phyloP scores from a whole-genome alignment of 2,329 filamentous ascomycete species.

The Orbilia oligospora region DNA sequence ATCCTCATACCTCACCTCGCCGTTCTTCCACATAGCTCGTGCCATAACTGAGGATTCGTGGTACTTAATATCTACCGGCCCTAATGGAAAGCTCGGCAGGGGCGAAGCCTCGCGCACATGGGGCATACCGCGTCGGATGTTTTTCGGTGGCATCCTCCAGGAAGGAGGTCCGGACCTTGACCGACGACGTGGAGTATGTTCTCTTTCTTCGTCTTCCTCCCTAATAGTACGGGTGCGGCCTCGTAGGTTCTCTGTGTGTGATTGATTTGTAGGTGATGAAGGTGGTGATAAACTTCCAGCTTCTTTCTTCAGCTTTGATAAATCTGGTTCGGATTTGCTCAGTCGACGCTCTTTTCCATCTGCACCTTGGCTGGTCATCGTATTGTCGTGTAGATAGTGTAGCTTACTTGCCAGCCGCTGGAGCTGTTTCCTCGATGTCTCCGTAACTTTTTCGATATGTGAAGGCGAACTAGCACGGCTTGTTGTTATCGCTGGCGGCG shows the following conservation, averaged over 20 bases:
- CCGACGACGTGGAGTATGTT: conserved; percentile 17
- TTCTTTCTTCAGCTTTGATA: conserved; percentile 47
- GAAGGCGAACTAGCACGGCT: conserved; percentile 54
- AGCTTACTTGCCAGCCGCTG: conserved; percentile 52
- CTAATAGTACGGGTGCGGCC: conserved; percentile 40
- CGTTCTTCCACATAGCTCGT: conserved; percentile 64
- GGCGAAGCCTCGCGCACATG: conserved; percentile 56
- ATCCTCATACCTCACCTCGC: conserved; percentile 64
- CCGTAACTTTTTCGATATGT: conserved; percentile 55
- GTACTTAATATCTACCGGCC: conserved; percentile 58
- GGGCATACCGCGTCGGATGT: conserved; percentile 42
- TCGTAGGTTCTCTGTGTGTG: conserved; percentile 23
- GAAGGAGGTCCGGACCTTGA: conserved; percentile 54
- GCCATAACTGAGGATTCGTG: conserved; percentile 63
- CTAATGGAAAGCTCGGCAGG: conserved; percentile 50
- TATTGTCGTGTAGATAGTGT: conserved; percentile 47
- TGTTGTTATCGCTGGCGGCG: conserved; percentile 49
- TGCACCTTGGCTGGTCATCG: conserved; percentile 18
- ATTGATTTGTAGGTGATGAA: conserved; percentile 30
- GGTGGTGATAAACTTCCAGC: conserved; percentile 42
- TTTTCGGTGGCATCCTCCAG: conserved; percentile 57
- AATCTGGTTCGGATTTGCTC: conserved; percentile 51
- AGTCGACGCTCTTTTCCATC: conserved; percentile 33
- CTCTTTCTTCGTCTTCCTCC: conserved; percentile 28
- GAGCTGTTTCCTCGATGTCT: conserved; percentile 55